These are phyloP conservation scores for Exidia glandulosa DNA, from an alignment of 768 basidiomycete species.

Conservation along the genomic window DNA sequence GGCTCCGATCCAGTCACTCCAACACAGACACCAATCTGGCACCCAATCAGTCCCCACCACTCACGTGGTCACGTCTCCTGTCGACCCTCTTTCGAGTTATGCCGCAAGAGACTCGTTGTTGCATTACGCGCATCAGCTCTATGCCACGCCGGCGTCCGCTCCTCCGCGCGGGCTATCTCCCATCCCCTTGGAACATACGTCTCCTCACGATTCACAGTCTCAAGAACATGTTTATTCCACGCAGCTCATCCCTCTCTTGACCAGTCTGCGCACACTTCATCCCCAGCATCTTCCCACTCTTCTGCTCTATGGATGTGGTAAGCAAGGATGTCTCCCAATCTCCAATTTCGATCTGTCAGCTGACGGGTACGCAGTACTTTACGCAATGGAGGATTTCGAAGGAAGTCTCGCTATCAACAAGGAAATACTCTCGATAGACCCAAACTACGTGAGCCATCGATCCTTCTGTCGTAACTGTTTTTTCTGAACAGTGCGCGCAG, in stretches of 20 bases:
- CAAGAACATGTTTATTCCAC: constrained; percentile 12
- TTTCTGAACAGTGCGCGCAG: constrained; percentile 8
- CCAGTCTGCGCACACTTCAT: constrained; percentile 19
- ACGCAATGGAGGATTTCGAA: constrained; percentile 22
- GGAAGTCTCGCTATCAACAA: constrained; percentile 19
- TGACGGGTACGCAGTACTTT: constrained; percentile 9
- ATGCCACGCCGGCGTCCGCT: constrained; percentile 10
- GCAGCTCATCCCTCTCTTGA: constrained; percentile 23
- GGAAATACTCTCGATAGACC: constrained; percentile 22
- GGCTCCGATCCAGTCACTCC: neutral
- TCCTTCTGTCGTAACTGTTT: neutral
- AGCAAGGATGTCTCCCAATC: neutral
- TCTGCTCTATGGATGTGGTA: constrained; percentile 24
- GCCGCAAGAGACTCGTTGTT: constrained; percentile 23
- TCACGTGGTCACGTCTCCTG: neutral
- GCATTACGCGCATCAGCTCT: constrained; percentile 22
- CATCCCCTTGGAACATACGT: constrained; percentile 2
- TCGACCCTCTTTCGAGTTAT: constrained; percentile 11
- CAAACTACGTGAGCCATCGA: constrained; percentile 12
- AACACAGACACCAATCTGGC: neutral
- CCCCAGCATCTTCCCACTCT: constrained; percentile 23
- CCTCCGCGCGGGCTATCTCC: constrained; percentile 6
- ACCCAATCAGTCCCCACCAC: neutral
- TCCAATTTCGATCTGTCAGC: too few species aligned
- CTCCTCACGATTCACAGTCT: neutral